phyloP scores from a whole-genome alignment of 257 asterid species.

The Ilex asprella region DNA sequence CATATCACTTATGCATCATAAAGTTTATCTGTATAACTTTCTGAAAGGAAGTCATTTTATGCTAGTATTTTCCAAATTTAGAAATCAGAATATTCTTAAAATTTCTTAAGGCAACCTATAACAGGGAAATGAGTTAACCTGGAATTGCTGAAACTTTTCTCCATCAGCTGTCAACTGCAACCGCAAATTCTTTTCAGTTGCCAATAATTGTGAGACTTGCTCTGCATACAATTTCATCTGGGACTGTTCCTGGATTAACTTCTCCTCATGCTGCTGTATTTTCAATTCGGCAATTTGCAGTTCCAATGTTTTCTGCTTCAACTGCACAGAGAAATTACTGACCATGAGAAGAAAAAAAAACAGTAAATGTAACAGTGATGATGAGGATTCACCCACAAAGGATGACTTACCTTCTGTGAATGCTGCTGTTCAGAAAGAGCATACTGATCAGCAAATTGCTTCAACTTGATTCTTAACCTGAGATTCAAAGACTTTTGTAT shows the following conservation, averaged over 20 bases:
- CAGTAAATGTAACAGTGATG: slow-evolving; percentile 6
- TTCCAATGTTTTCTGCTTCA: slow-evolving; percentile 86
- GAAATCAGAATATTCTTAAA: neutral
- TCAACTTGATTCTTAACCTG: slow-evolving; percentile 86
- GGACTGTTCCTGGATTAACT: slow-evolving; percentile 70
- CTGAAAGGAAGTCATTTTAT: too few relatives aligned
- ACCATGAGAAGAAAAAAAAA: neutral
- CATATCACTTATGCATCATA: too few relatives aligned
- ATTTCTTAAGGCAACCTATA: neutral
- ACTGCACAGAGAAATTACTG: slow-evolving; percentile 41
- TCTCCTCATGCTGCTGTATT: slow-evolving; percentile 85
- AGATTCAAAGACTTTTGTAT: slow-evolving; percentile 10
- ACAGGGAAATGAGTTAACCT: slow-evolving; percentile 37
- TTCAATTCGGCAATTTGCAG: slow-evolving; percentile 88
- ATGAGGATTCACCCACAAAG: slow-evolving; percentile 5
- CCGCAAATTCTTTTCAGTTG: slow-evolving; percentile 93
- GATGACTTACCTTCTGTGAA: slow-evolving; percentile 58
- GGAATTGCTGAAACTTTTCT: slow-evolving; percentile 96
- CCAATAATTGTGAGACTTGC: slow-evolving; percentile 76
- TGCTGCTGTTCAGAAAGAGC: slow-evolving; percentile 81
- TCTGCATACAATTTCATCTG: slow-evolving; percentile 90
- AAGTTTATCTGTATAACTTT: too few relatives aligned
- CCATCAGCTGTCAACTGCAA: slow-evolving; percentile 90
- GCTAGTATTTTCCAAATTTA: too few relatives aligned
- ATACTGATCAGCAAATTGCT: slow-evolving; percentile 81